Conservation (phyloP, 192 early-diverging fungal genomes). For the Phycomyces nitens region DNA sequence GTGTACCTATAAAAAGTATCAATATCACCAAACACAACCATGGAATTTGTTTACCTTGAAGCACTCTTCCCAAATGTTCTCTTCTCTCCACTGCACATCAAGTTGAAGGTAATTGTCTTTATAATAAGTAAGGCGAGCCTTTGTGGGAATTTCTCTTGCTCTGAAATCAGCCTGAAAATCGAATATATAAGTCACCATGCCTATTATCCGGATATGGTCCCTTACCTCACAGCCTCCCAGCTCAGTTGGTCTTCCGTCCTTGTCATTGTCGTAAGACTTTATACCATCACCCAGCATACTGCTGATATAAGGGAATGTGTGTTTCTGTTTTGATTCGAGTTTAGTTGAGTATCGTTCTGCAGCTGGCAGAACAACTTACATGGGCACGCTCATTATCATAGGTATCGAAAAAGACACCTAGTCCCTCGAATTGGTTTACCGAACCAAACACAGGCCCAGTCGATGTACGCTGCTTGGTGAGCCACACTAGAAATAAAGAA, state of each 20-base stretch:
- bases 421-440: constrained; percentile 80
- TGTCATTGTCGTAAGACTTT: constrained; percentile 78
- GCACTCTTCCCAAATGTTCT: constrained; percentile 78
- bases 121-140: constrained; percentile 72
- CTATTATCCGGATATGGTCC: neutral
- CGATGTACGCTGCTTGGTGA: constrained; percentile 66
- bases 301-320: constrained; percentile 84
- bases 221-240: constrained; percentile 59
- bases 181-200: neutral
- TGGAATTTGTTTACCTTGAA: constrained; percentile 51
- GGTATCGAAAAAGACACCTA: constrained; percentile 97
- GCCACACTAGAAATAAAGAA: constrained; percentile 84
- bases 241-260: constrained; percentile 76
- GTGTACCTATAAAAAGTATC: constrained; percentile 4
- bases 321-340: constrained; percentile 34
- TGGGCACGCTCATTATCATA: constrained; percentile 75
- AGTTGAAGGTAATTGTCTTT: constrained; percentile 56
- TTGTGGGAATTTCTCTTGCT: constrained; percentile 54
- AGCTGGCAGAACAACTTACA: constrained; percentile 31
- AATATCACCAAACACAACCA: neutral
- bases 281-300: constrained; percentile 92
- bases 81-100: constrained; percentile 39
- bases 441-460: constrained; percentile 88
- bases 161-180: constrained; percentile 70
- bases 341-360: neutral